Evolutionary conservation across 768 basidiomycete species (phyloP).

Genomic region (Austroboletus eburneus): DNA sequence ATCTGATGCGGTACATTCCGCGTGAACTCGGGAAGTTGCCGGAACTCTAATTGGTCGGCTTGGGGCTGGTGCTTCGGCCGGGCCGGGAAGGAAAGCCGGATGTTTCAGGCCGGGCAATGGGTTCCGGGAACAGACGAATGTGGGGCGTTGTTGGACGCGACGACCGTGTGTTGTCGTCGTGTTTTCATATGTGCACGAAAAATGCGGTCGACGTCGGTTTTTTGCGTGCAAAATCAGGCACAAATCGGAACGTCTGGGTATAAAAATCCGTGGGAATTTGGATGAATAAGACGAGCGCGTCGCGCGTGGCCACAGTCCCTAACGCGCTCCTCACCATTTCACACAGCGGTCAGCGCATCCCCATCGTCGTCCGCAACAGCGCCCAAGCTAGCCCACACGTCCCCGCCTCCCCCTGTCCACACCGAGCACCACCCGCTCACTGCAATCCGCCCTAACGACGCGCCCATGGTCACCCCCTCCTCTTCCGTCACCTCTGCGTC

Average conservation of each 20-base stretch:
- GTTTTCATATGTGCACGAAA: conserved; percentile 9
- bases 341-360: conserved; percentile 36
- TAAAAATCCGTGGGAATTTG: conserved; percentile 30
- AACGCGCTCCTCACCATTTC: conserved; percentile 36
- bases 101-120: conserved; percentile 12
- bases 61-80: conserved; percentile 18
- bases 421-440: no score
- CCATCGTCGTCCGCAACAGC: conserved; percentile 31
- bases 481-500: conserved; percentile 82
- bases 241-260: conserved; percentile 21
- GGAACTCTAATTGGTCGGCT: conserved; percentile 24
- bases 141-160: not conserved
- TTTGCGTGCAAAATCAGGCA: conserved; percentile 18
- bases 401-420: no score
- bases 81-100: conserved; percentile 7
- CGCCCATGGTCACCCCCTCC: conserved; percentile 71
- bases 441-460: no score
- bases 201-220: conserved; percentile 1
- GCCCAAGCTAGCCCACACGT: conserved; percentile 17
- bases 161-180: conserved; percentile 11
- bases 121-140: conserved; percentile 1
- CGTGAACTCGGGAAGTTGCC: conserved; percentile 24
- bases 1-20: conserved; percentile 24
- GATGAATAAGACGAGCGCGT: conserved; percentile 38
- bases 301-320: conserved; percentile 34